phyloP scores from a whole-genome alignment of 1,284 basidiomycete genomes.

The Termitomyces sp. region DNA sequence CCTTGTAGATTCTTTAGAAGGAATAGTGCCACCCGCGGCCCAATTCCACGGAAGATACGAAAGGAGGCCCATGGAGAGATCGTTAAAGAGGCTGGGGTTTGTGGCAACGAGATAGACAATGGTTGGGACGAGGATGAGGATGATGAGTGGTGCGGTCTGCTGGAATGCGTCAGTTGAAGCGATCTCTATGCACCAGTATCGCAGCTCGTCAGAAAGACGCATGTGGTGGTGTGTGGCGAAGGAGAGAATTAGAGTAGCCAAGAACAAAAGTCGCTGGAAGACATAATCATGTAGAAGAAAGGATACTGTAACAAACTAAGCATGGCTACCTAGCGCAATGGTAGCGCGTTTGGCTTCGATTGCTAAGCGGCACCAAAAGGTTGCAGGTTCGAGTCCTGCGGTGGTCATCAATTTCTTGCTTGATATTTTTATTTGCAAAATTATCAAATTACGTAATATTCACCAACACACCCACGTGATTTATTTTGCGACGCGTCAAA shows the following conservation, averaged over 20 bases:
- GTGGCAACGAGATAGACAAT: constrained; percentile 40
- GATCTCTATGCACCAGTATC: constrained; percentile 28
- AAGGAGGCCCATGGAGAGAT: constrained; percentile 53
- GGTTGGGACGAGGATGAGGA: constrained; percentile 52
- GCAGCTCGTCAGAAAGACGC: constrained; percentile 30
- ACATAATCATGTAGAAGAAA: constrained; percentile 13
- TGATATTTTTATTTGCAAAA: no score
- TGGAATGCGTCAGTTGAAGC: constrained; percentile 32
- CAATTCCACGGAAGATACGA: constrained; percentile 58
- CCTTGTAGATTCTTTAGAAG: constrained; percentile 6
- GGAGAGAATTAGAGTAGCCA: constrained; percentile 17
- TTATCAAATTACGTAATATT: background rate
- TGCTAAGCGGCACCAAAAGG: constrained; percentile 12
- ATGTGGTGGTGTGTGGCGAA: constrained; percentile 26
- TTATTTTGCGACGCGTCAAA: constrained; percentile 11
- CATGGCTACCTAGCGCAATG: constrained; percentile 78
- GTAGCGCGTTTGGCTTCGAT: constrained; percentile 86
- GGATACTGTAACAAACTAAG: constrained; percentile 61
- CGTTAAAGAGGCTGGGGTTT: constrained; percentile 29
- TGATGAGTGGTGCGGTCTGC: constrained; percentile 52
- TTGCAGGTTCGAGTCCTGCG: constrained; percentile 74
- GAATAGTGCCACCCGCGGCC: constrained; percentile 24
- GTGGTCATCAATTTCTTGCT: constrained; percentile 60
- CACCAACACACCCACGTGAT: constrained; percentile 7
- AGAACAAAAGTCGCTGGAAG: background rate